phyloP scores from a whole-genome alignment of 2,329 filamentous ascomycete species.

The Karstenula rhodostoma region DNA sequence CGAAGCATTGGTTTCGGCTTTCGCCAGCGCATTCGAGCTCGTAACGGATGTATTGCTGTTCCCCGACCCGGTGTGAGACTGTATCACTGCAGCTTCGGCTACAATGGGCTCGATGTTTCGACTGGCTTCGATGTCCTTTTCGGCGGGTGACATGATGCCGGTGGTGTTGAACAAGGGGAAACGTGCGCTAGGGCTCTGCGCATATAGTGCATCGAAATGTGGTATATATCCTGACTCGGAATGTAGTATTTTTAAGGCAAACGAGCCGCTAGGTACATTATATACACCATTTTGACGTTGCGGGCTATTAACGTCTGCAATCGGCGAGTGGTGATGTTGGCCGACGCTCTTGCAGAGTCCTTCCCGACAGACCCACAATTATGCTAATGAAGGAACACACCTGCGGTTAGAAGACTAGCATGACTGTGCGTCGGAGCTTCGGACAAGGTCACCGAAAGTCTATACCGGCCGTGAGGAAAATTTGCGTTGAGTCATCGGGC shows the following conservation, averaged over 20 bases:
- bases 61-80: neutral
- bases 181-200: neutral
- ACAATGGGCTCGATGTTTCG: neutral
- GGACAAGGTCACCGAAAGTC: neutral
- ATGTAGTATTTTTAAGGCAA: neutral
- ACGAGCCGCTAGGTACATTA: neutral
- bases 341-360: neutral
- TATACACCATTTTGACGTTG: neutral
- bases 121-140: neutral
- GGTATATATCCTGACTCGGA: neutral
- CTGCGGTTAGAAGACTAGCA: neutral
- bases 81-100: neutral
- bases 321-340: neutral
- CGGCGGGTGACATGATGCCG: neutral
- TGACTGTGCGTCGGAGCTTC: neutral
- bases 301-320: neutral
- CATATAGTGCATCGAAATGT: neutral
- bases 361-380: neutral
- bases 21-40: neutral
- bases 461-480: neutral
- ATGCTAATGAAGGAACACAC: neutral
- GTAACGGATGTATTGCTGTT: neutral
- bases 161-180: neutral
- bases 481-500: neutral
- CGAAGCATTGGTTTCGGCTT: constrained; percentile 1